Evolutionary conservation across 345 rosid genomes (phyloP).

Genomic region (Citropsis articulata): DNA sequence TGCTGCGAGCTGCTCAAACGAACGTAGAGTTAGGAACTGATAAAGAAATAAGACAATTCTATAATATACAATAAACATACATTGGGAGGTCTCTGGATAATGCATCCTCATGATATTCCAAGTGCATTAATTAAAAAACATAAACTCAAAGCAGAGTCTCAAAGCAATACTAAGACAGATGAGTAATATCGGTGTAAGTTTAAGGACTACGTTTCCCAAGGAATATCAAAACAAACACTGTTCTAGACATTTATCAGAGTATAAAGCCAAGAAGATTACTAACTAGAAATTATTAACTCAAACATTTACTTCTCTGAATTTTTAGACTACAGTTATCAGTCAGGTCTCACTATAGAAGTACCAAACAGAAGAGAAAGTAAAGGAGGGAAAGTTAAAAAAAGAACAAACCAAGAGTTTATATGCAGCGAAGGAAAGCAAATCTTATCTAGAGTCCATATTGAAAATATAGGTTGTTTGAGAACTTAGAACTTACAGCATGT

Average conservation of each 20-base stretch:
- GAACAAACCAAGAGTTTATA: too few relatives aligned
- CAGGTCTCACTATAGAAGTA: background rate
- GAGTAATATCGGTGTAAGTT: background rate
- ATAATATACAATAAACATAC: background rate
- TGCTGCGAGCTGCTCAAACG: slow-evolving; percentile 83
- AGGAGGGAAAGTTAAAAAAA: background rate
- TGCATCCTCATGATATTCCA: background rate
- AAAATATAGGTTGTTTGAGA: background rate
- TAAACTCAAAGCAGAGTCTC: background rate
- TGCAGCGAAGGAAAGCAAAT: background rate
- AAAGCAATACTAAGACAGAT: background rate
- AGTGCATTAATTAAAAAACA: background rate
- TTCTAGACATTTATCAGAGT: background rate
- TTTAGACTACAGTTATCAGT: background rate
- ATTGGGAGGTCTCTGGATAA: background rate
- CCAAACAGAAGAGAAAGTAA: background rate
- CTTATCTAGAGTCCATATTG: background rate
- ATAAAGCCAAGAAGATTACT: background rate
- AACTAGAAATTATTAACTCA: background rate
- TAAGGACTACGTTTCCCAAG: background rate
- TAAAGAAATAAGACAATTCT: background rate
- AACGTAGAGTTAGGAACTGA: background rate
- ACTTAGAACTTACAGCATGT: slow-evolving; percentile 94
- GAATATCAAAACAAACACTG: background rate
- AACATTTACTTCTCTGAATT: background rate